Evolutionary conservation across 495 filamentous ascomycete genomes (phyloP).

Genomic region (Tuber borchii): DNA sequence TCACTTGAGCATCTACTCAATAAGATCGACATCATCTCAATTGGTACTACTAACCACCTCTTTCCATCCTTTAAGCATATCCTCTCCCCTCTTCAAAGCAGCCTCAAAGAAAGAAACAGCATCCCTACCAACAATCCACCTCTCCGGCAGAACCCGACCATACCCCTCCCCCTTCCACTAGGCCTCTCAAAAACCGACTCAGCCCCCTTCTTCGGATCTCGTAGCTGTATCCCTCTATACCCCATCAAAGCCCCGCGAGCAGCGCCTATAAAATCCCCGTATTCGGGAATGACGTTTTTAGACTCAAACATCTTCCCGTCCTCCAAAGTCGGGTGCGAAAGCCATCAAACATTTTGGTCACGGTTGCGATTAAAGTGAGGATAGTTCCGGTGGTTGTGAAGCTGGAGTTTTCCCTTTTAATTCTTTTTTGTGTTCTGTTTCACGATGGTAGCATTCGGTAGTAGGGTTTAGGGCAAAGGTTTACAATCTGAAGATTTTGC

Average conservation of each 20-base stretch:
- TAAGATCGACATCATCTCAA: background rate
- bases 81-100: background rate
- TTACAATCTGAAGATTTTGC: background rate
- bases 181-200: conserved; percentile 44
- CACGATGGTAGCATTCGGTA: background rate
- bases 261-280: background rate
- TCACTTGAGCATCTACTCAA: background rate
- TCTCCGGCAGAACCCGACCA: background rate
- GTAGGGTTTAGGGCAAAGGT: background rate
- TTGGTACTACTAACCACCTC: background rate
- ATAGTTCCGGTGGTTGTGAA: background rate
- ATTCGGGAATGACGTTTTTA: background rate
- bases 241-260: background rate
- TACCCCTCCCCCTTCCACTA: conserved; percentile 4
- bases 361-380: background rate
- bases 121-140: background rate
- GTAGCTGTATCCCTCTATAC: conserved; percentile 40
- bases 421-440: background rate
- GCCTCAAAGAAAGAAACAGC: background rate
- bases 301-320: background rate
- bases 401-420: background rate
- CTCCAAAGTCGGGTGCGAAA: conserved; percentile 44
- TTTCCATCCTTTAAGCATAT: background rate
- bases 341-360: background rate
- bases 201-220: conserved; percentile 43